Conservation (phyloP, 192 early-diverging fungal species). For the Coemansia sp. region DNA sequence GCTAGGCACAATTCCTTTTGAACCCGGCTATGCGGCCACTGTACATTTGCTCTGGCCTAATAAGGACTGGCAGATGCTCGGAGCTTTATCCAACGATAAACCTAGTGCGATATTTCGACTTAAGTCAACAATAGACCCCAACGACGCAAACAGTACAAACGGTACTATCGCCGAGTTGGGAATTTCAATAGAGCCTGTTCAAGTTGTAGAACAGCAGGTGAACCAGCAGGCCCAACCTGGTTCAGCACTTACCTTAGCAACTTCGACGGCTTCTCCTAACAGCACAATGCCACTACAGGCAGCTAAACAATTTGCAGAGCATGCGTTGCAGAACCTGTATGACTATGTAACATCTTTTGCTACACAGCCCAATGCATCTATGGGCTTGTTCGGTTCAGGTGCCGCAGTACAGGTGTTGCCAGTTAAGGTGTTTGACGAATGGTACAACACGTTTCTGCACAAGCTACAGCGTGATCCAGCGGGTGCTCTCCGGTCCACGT, state of each 20-base stretch:
- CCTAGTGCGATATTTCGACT: conserved; percentile 80
- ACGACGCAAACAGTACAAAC: conserved; percentile 7
- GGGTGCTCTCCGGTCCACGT: conserved; percentile 26
- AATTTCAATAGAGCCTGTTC: conserved; percentile 89
- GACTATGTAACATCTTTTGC: conserved; percentile 75
- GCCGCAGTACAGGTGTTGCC: conserved; percentile 57
- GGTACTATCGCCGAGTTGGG: conserved; percentile 70
- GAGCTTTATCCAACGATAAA: conserved; percentile 79
- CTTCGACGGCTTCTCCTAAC: not conserved
- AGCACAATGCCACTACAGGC: conserved; percentile 33
- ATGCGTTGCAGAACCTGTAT: conserved; percentile 67
- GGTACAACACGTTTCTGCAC: conserved; percentile 74
- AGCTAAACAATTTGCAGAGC: conserved; percentile 59
- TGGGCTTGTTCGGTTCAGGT: conserved; percentile 49
- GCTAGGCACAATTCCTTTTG: conserved; percentile 81
- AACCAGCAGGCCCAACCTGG: conserved; percentile 33
- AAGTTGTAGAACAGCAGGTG: conserved; percentile 62
- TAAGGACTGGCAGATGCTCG: conserved; percentile 74
- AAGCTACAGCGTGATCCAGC: conserved; percentile 73
- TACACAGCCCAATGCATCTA: conserved; percentile 55
- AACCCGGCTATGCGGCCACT: conserved; percentile 86
- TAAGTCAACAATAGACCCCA: conserved; percentile 19
- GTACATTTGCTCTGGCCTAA: conserved; percentile 91
- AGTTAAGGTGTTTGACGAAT: conserved; percentile 72
- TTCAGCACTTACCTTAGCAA: not conserved